Evolutionary conservation across 2,329 filamentous ascomycete genomes (phyloP), one percentile per base, ranked within the genome.

Genomic region (Neonectria faginata): DNA sequence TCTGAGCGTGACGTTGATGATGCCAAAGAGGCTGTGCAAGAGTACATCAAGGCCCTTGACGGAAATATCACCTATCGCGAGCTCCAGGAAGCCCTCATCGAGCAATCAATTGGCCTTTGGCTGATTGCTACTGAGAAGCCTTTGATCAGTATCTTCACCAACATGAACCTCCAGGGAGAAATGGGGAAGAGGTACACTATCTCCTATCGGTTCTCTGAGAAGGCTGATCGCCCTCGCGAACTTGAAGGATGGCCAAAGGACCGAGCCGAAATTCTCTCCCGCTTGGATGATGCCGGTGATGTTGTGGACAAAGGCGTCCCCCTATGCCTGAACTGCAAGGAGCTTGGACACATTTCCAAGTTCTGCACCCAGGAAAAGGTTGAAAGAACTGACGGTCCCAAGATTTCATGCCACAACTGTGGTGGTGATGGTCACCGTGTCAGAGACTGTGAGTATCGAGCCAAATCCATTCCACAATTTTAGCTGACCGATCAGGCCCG

Each of bases 101-200:
- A 77, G 2, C 80, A 86, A 45, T 74, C 80, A 0, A 82, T 91
- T 63, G 78, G 78, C 3, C 78, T 91, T 14, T 90, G 84, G 78
- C 79, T 93, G 57, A 90, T 92, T 68, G 88, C 87, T 6, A 77
- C 86, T 6, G 86, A 91, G 80, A 85, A 86, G 68, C 79, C 85
- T 36, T 75, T 83, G 6, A 76, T 91, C 0, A 74, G 79, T 1
- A 87, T 88, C 5, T 85, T 89, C 69, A 91, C 88, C 65, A 90
- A 91, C 77, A 91, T 92, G 87, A 89, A 92, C 67, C 80, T 92
- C 1, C 89, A 92, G 72, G 91, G 91, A 5, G 87, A 91, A 65
- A 80, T 90, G 20, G 85, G 85, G 62, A 89, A 88, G 77, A 89
- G 88, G 74, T 92, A 85, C 70, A 85, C 85, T 1, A 81, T 92